phyloP scores from a whole-genome alignment of 495 filamentous ascomycete genomes.

The Cryomyces antarcticus region DNA sequence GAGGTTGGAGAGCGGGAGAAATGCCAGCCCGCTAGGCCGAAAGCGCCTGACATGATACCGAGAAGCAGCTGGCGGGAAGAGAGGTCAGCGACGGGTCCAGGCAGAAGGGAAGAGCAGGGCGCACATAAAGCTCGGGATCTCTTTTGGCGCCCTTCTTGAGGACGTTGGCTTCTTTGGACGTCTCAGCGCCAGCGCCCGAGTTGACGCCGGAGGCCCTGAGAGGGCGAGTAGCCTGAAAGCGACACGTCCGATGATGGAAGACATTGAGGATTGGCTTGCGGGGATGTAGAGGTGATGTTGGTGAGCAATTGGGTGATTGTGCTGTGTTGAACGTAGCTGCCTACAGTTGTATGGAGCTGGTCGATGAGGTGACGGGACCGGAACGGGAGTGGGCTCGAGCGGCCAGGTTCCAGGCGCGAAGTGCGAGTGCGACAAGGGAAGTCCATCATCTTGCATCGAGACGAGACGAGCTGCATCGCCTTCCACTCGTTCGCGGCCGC shows the following conservation, averaged over 20 bases:
- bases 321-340: no score
- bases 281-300: not conserved
- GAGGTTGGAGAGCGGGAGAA: slow-evolving; percentile 73
- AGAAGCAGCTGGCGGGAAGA: slow-evolving; percentile 54
- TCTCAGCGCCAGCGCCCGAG: slow-evolving; percentile 4
- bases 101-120: slow-evolving; percentile 10
- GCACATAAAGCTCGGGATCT: slow-evolving; percentile 69
- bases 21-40: slow-evolving; percentile 74
- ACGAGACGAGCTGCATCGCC: no score
- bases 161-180: slow-evolving; percentile 16
- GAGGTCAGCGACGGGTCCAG: not conserved
- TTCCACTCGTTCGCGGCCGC: no score
- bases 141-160: slow-evolving; percentile 48
- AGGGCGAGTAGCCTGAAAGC: slow-evolving; percentile 14
- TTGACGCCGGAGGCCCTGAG: slow-evolving; percentile 6
- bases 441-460: no score
- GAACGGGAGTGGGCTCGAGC: no score
- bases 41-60: slow-evolving; percentile 76
- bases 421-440: no score
- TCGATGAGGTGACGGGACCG: no score
- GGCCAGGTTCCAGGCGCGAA: no score
- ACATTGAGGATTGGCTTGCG: slow-evolving; percentile 12
- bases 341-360: no score
- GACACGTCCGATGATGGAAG: slow-evolving; percentile 15
- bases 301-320: no score